phyloP scores from a whole-genome alignment of 1,139 yeast genomes.

The Trichomonascaceae sp. region DNA sequence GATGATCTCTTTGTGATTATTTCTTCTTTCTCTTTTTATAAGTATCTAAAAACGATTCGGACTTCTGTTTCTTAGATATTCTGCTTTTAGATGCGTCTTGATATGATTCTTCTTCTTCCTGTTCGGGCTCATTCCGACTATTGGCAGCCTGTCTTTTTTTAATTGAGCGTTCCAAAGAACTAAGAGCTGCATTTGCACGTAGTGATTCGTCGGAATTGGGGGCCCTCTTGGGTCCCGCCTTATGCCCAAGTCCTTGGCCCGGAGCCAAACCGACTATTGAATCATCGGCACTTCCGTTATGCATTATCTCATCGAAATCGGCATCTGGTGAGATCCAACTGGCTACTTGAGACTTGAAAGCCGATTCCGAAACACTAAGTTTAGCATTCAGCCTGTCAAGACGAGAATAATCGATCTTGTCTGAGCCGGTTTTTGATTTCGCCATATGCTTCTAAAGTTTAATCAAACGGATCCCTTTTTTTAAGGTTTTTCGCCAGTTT shows the following conservation, averaged over 20 bases:
- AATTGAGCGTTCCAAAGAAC: conserved; percentile 3
- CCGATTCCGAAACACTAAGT: conserved; percentile 26
- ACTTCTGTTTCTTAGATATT: conserved; percentile 9
- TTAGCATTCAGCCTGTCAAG: conserved; percentile 26
- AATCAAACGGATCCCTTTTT: not conserved
- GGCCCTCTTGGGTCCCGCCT: not conserved
- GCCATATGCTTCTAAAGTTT: not conserved
- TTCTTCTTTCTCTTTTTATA: conserved; percentile 19
- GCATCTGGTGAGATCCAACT: conserved; percentile 24
- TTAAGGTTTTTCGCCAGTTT: not conserved
- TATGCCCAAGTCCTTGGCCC: conserved; percentile 5
- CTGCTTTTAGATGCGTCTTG: conserved; percentile 2
- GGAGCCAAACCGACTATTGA: conserved; percentile 1
- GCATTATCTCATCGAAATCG: conserved; percentile 13
- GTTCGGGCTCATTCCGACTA: not conserved
- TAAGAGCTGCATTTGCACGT: not conserved
- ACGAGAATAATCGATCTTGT: conserved; percentile 18
- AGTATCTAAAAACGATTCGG: conserved; percentile 17
- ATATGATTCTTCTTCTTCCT: not conserved
- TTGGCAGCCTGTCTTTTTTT: conserved; percentile 1
- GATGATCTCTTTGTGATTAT: no score
- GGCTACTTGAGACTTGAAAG: conserved; percentile 22
- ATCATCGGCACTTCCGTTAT: not conserved
- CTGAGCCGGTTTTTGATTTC: not conserved
- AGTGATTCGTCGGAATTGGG: not conserved